A percentile compares a stretch with the other conserved stretches of the same genome.
These are phyloP conservation scores for Saccharomyces cerevisiae DNA, from an alignment of 805 yeast genomes.

Conservation along the genomic window DNA sequence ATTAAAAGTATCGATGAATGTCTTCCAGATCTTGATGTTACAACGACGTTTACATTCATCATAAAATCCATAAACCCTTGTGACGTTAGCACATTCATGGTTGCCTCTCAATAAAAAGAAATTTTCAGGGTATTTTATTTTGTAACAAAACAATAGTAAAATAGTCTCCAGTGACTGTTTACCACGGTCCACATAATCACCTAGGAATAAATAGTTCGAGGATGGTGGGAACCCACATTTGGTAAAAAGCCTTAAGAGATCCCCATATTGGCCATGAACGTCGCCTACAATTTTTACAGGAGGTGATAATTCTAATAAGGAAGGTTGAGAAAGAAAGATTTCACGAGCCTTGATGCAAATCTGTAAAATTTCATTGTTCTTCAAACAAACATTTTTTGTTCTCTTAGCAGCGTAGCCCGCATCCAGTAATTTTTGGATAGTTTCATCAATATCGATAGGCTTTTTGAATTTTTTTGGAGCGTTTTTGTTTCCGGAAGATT, in stretches of 20 bases:
- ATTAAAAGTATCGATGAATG: constrained; percentile 89
- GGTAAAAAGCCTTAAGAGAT: constrained; percentile 80
- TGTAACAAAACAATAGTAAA: constrained; percentile 76
- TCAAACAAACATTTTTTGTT: constrained; percentile 80
- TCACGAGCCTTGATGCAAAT: constrained; percentile 86
- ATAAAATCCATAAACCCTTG: constrained; percentile 93
- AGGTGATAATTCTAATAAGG: constrained; percentile 72
- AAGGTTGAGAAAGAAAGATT: constrained; percentile 82
- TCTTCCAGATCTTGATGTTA: constrained; percentile 87
- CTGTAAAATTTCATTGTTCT: constrained; percentile 78
- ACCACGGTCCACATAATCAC: constrained; percentile 97
- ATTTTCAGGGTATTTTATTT: constrained; percentile 93
- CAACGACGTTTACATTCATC: constrained; percentile 96
- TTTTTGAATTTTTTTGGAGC: constrained; percentile 19
- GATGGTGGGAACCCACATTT: constrained; percentile 96
- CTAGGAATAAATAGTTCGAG: constrained; percentile 83
- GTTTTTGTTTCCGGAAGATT: not conserved
- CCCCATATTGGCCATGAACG: constrained; percentile 94
- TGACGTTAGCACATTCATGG: constrained; percentile 95
- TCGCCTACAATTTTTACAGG: constrained; percentile 86
- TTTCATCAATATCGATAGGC: constrained; percentile 64
- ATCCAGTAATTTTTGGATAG: constrained; percentile 83
- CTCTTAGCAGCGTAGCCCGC: constrained; percentile 95
- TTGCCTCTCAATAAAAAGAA: constrained; percentile 89
- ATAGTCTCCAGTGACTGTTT: constrained; percentile 94